Evolutionary conservation across 2,329 filamentous ascomycete species (phyloP).

Genomic region (Neofusicoccum kwambonambiense): DNA sequence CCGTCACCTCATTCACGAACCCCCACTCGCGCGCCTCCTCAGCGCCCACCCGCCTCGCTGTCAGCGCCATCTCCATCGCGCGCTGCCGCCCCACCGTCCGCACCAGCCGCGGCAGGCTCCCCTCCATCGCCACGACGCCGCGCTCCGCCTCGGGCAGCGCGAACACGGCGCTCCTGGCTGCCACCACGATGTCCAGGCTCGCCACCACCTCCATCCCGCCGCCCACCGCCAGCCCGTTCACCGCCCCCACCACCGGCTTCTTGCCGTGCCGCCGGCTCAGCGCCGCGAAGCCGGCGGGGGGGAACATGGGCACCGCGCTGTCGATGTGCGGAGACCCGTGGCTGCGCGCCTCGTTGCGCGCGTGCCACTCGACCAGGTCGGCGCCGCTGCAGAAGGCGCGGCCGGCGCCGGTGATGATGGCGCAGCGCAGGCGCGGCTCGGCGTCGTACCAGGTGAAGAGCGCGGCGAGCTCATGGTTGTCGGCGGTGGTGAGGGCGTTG

Average conservation of each 20-base stretch:
- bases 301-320: background rate
- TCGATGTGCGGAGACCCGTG: too few relatives aligned
- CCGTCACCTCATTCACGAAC: constrained; percentile 27
- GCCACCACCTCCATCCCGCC: constrained; percentile 27
- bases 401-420: constrained; percentile 21
- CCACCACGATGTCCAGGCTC: constrained; percentile 30
- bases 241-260: constrained; percentile 60
- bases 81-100: constrained; percentile 28
- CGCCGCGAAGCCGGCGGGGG: constrained; percentile 50
- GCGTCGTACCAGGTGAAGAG: constrained; percentile 20
- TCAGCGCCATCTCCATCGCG: constrained; percentile 29
- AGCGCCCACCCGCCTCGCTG: constrained; percentile 24
- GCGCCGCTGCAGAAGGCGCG: constrained; percentile 23
- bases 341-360: background rate
- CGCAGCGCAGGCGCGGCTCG: constrained; percentile 18
- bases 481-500: constrained; percentile 20
- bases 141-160: constrained; percentile 29
- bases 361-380: constrained; percentile 25
- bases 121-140: constrained; percentile 26
- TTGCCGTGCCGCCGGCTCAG: constrained; percentile 57
- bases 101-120: constrained; percentile 27
- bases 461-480: constrained; percentile 17
- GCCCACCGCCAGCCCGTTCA: constrained; percentile 51
- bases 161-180: constrained; percentile 25
- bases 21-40: constrained; percentile 26